phyloP scores from a whole-genome alignment of 2,329 filamentous ascomycete species.

The Claviceps sorghi region DNA sequence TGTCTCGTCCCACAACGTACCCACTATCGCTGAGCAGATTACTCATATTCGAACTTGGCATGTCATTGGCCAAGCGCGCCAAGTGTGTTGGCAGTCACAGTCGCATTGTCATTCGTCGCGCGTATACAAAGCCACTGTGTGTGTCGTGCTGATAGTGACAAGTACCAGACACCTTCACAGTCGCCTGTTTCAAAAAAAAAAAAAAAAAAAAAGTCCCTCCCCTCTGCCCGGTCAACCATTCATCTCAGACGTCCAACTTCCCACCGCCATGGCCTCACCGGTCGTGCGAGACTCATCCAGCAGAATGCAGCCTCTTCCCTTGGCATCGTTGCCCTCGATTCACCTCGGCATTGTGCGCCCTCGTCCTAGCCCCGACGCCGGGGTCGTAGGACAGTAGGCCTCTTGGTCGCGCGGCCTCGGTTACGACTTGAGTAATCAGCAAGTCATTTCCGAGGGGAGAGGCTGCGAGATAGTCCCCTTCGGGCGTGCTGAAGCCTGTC shows the following conservation, averaged over 20 bases:
- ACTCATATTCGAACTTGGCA: background rate
- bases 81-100: background rate
- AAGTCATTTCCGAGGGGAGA: conserved; percentile 10
- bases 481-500: background rate
- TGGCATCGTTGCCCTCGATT: background rate
- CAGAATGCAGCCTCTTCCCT: background rate
- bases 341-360: background rate
- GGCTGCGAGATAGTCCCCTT: conserved; percentile 5
- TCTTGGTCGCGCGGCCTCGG: conserved; percentile 12
- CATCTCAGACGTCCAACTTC: background rate
- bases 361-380: conserved; percentile 30
- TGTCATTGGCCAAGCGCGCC: background rate
- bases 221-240: background rate
- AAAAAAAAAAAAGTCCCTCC: too few species aligned
- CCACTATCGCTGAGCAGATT: background rate
- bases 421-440: conserved; percentile 10
- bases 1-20: background rate
- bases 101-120: background rate
- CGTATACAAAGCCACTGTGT: background rate
- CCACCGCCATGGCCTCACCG: conserved; percentile 1
- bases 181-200: background rate
- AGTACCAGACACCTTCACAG: background rate
- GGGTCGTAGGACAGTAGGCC: conserved; percentile 30
- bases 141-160: background rate
- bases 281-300: background rate